Evolutionary conservation across 108 stramenopile species (phyloP).

Genomic region (Conticribra weissflogii): DNA sequence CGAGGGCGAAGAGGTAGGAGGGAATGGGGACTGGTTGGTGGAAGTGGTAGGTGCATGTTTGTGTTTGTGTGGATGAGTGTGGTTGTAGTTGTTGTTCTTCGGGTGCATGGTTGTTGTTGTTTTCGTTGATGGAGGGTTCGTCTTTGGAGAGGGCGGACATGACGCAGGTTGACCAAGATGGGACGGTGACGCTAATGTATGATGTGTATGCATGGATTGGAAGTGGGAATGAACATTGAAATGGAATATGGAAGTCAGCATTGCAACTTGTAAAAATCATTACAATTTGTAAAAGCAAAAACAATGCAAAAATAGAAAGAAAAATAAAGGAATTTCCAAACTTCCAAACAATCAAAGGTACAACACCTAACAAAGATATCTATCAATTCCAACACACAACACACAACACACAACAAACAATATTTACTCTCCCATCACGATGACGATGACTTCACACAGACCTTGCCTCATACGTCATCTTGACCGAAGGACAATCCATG

Average conservation of each 20-base stretch:
- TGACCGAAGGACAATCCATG: conserved; percentile 88
- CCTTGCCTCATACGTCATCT: conserved; percentile 88
- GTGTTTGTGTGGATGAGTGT: conserved; percentile 6
- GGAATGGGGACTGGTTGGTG: conserved; percentile 92
- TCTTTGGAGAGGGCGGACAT: conserved; percentile 87
- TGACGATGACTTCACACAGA: not conserved
- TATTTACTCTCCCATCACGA: too few species aligned
- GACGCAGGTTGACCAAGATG: conserved; percentile 90
- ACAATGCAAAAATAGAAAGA: too few species aligned
- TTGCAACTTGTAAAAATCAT: too few species aligned
- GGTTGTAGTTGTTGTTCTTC: too few species aligned
- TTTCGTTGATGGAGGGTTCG: conserved; percentile 3
- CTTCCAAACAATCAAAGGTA: too few species aligned
- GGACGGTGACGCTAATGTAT: conserved; percentile 66
- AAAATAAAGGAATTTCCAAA: too few species aligned
- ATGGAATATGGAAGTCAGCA: too few species aligned
- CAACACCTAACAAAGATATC: too few species aligned
- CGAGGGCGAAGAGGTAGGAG: conserved; percentile 94
- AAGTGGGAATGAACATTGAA: not conserved
- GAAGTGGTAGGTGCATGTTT: conserved; percentile 56
- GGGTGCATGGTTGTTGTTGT: too few species aligned
- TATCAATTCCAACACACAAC: too few species aligned
- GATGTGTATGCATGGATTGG: not conserved
- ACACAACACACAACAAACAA: not conserved
- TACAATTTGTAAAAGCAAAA: too few species aligned